Base-by-base conservation (phyloP, 305 asterid species). In the Rubia balearica region DNA sequence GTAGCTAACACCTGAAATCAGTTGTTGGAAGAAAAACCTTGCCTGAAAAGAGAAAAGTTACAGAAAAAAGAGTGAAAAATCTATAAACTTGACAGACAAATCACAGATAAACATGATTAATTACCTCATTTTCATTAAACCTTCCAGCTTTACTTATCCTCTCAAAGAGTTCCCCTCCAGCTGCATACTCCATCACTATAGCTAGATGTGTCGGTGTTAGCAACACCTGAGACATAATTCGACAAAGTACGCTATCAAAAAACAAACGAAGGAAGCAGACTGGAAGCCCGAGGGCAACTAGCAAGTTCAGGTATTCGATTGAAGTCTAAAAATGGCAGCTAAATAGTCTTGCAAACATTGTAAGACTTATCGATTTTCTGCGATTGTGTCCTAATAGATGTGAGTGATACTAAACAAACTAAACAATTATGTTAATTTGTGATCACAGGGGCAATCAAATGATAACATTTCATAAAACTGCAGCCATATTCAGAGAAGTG, bases 1-100 rank as follows among this genome's bases (percentile, higher is more conserved):
- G 75, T 82, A 82, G 83, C 84, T 77, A 61, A 82, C 86, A 33
- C 86, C 86, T 41, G 82, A 82, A 67, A 82, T 80, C 49, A 82
- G 74, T 69, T 82, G 86, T 73, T 82, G 86, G 68, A 79, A 82
- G 73, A 82, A 81, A 73, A 81, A 82, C 74, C 85, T 82, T 10
- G 81, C 85, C 85, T 82, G 80, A 42, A 21, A 43, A 45, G 61
- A 60, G 62, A 5, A 24, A 48, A 60, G 4, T 41, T 4, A 8
- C 45, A 41, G 19, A 10, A 57, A 75, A 64, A 8, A 61, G 70
- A 0, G n/a, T 43, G 36, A 75, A 68, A 38, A 72, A 40, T 75
- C 67, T 62, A 75, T 7, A 17, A 41, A 53, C 4, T 21, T 71
- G 48, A 43, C 57, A 40, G 61, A 33, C 6, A 43, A 43, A 43